Evolutionary conservation across 2,329 filamentous ascomycete genomes (phyloP).

Genomic region (Nothophoma quercina): DNA sequence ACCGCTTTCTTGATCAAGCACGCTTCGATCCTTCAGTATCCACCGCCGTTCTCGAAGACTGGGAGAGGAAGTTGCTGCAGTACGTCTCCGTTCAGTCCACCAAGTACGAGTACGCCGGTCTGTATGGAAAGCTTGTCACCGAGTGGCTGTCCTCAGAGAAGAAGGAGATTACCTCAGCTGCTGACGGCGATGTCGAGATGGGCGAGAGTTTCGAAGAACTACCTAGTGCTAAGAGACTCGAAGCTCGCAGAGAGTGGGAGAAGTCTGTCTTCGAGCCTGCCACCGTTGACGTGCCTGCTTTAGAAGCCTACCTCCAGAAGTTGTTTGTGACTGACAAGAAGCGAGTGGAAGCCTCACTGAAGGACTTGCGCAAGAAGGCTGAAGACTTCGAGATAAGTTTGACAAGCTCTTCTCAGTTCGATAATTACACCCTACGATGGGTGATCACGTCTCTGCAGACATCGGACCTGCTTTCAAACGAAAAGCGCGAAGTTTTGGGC

Average conservation of each 20-base stretch:
- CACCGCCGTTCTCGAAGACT: constrained; percentile 39
- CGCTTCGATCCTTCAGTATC: constrained; percentile 49
- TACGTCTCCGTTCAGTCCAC: constrained; percentile 47
- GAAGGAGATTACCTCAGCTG: constrained; percentile 24
- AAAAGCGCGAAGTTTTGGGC: constrained; percentile 45
- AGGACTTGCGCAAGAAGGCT: constrained; percentile 27
- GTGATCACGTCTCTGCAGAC: constrained; percentile 54
- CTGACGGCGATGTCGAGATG: constrained; percentile 36
- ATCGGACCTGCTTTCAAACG: constrained; percentile 55
- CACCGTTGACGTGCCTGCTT: constrained; percentile 26
- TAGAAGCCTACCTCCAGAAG: constrained; percentile 34
- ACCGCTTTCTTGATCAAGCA: constrained; percentile 48
- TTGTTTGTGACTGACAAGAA: constrained; percentile 35
- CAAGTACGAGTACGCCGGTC: constrained; percentile 45
- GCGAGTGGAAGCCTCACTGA: constrained; percentile 22
- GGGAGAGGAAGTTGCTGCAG: constrained; percentile 39
- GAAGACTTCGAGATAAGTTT: constrained; percentile 33
- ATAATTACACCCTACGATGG: constrained; percentile 45
- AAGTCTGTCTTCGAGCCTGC: constrained; percentile 42
- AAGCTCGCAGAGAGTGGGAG: constrained; percentile 42
- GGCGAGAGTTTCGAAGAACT: constrained; percentile 42
- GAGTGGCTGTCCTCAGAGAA: constrained; percentile 47
- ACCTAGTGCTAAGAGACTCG: constrained; percentile 39
- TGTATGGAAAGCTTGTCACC: constrained; percentile 47
- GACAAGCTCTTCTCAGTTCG: constrained; percentile 41